These are phyloP conservation scores for Yarrowia sp. DNA, from an alignment of 805 yeast species.

Conservation along the genomic window DNA sequence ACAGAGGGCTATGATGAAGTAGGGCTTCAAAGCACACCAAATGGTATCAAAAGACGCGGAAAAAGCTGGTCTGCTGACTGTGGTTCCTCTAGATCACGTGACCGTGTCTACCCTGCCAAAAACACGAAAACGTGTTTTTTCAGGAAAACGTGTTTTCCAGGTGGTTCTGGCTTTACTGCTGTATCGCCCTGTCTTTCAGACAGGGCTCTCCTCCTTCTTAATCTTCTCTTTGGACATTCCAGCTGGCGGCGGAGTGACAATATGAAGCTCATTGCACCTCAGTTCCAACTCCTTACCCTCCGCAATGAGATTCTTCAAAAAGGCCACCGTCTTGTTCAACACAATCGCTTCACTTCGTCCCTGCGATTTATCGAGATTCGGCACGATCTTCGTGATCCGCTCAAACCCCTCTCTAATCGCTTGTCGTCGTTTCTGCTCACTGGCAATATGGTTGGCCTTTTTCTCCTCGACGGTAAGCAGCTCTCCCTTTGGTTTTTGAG, in stretches of 20 bases:
- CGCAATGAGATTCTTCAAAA: slow-evolving; percentile 35
- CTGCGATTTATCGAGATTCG: slow-evolving; percentile 65
- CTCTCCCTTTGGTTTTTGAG: slow-evolving; percentile 30
- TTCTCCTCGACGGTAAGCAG: slow-evolving; percentile 39
- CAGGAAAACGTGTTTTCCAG: too few relatives aligned
- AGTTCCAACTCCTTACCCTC: slow-evolving; percentile 36
- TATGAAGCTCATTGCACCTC: slow-evolving; percentile 16
- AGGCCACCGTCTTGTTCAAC: slow-evolving; percentile 49
- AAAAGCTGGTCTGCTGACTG: too few relatives aligned
- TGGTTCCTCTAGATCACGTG: too few relatives aligned
- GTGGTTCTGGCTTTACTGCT: too few relatives aligned
- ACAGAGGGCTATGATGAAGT: too few relatives aligned
- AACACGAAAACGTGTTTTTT: too few relatives aligned
- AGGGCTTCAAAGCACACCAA: too few relatives aligned
- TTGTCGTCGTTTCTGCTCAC: slow-evolving; percentile 83
- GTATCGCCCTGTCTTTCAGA: too few relatives aligned
- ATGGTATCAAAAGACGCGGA: too few relatives aligned
- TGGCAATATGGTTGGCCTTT: slow-evolving; percentile 71
- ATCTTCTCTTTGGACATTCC: slow-evolving; percentile 17
- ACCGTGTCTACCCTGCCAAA: too few relatives aligned
- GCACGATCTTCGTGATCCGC: slow-evolving; percentile 69
- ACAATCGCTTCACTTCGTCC: slow-evolving; percentile 78
- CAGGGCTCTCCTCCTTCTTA: slow-evolving; percentile 16
- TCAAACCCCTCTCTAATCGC: slow-evolving; percentile 83
- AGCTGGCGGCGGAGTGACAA: slow-evolving; percentile 10